Percentiles rank a stretch among this genome's conserved stretches.
These are phyloP conservation scores for Cephaloascus albidus DNA, from an alignment of 805 yeast genomes.

Conservation along the genomic window DNA sequence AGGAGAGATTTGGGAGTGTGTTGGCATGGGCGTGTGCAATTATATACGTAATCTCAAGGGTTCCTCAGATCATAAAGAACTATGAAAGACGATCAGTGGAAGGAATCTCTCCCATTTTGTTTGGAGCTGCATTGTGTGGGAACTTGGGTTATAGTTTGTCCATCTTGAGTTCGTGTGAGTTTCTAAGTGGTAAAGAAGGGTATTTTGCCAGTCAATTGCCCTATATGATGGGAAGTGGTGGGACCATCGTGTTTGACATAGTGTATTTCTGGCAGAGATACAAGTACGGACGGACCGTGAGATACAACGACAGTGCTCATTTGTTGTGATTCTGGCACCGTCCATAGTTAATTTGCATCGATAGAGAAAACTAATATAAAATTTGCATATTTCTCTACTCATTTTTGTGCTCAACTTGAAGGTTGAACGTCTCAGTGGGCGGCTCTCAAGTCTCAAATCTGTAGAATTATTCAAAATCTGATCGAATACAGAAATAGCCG, in stretches of 20 bases:
- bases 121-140: conserved; percentile 70
- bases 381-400: too few species aligned
- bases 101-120: conserved; percentile 75
- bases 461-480: too few species aligned
- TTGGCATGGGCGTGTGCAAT: conserved; percentile 76
- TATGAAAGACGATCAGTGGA: conserved; percentile 72
- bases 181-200: conserved; percentile 23
- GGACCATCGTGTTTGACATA: conserved; percentile 73
- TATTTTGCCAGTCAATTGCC: conserved; percentile 71
- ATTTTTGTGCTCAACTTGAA: too few species aligned
- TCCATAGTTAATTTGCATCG: too few species aligned
- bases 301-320: too few species aligned
- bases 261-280: conserved; percentile 56
- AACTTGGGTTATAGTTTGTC: conserved; percentile 71
- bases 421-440: too few species aligned
- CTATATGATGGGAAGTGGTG: conserved; percentile 75
- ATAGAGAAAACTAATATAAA: too few species aligned
- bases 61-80: conserved; percentile 81
- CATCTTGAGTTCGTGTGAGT: conserved; percentile 57
- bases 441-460: too few species aligned
- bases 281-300: too few species aligned
- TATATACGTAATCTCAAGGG: conserved; percentile 67
- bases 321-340: too few species aligned
- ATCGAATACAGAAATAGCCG: too few species aligned
- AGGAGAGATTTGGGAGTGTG: conserved; percentile 26